Base-by-base conservation (phyloP, 73 alveolate genomes). In the Breviolum minutum region DNA sequence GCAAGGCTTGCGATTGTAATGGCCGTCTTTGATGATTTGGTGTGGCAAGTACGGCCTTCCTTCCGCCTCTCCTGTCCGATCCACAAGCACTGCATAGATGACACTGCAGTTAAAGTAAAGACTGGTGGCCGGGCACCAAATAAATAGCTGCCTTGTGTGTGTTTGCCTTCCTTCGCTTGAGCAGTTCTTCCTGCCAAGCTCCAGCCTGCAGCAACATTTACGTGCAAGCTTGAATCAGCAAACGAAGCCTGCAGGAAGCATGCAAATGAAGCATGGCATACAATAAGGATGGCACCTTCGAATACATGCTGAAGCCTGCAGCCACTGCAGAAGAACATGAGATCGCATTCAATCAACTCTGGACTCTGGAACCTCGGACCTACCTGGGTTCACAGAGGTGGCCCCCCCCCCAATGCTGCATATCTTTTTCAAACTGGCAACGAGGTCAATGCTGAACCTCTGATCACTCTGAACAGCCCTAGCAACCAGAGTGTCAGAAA, bases 41-140 rank as follows among this genome's bases (percentile, higher is more conserved):
- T 92, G 97, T 92, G 89, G 8, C 60, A 11, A 24, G 97, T 92
- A 5, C 97, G 89, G 30, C 97, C 97, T 92, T 92, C 97, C 61
- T 92, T 92, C 54, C 97, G 89, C 26, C 97, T 79, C 68, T 92
- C 97, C 97, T 92, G 97, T 9, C 16, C 80, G 16, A 40, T 40
- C 54, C 54, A 40, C 5, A 40, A 40, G 54, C 54, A 22, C 26
- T 11, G 92, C 61, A 83, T 30, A 30, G 17, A 73, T 10, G 61
- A 0, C n/a, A 19, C 16, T 62, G 11, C 30, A 22, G 19, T 8
- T 9, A 6, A 22, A 10, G 11, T 17, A 30, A 30, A 9, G 32
- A 77, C 63, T 77, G n/a, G n/a, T 26, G 63, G 14, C 16, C 16
- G 63, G 63, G 19, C 61, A 77, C 19, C 86, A 16, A 60, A 77